Evolutionary conservation across 257 asterid genomes (phyloP).

Genomic region (Lavandula angustifolia): DNA sequence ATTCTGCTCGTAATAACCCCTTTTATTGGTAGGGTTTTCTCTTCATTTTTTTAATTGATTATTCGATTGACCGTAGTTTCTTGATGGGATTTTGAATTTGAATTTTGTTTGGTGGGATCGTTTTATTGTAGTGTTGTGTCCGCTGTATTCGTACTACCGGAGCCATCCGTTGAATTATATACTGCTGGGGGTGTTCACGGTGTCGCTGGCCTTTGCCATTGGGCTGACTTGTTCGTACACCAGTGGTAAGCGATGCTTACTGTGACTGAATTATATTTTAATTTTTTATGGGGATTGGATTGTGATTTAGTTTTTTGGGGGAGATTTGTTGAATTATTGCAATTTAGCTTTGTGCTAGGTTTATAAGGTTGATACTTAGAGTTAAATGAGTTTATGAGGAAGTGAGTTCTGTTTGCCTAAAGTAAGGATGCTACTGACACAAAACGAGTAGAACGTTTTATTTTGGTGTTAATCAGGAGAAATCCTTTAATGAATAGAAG

Average conservation of each 20-base stretch:
- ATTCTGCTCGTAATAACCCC: constrained; percentile 62
- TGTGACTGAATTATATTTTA: background rate
- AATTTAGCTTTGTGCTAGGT: background rate
- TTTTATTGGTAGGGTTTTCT: constrained; percentile 44
- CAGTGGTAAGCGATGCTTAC: constrained; percentile 45
- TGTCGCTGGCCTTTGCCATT: constrained; percentile 62
- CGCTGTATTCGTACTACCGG: constrained; percentile 72
- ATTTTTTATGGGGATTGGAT: background rate
- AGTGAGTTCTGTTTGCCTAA: background rate
- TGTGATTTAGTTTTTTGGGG: background rate
- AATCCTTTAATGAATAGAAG: background rate
- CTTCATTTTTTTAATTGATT: background rate
- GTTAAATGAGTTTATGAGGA: background rate
- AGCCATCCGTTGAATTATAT: constrained; percentile 78
- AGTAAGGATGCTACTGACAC: no score
- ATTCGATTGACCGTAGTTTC: background rate
- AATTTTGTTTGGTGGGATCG: background rate
- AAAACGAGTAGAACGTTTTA: no score
- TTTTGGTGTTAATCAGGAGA: constrained; percentile 4
- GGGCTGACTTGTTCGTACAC: constrained; percentile 83
- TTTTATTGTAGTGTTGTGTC: constrained; percentile 58
- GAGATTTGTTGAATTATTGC: background rate
- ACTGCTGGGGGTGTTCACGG: constrained; percentile 77
- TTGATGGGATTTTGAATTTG: background rate
- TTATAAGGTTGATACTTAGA: background rate